Base-by-base conservation (phyloP, 1,284 basidiomycete species). In the Cryptococcus depauperatus region DNA sequence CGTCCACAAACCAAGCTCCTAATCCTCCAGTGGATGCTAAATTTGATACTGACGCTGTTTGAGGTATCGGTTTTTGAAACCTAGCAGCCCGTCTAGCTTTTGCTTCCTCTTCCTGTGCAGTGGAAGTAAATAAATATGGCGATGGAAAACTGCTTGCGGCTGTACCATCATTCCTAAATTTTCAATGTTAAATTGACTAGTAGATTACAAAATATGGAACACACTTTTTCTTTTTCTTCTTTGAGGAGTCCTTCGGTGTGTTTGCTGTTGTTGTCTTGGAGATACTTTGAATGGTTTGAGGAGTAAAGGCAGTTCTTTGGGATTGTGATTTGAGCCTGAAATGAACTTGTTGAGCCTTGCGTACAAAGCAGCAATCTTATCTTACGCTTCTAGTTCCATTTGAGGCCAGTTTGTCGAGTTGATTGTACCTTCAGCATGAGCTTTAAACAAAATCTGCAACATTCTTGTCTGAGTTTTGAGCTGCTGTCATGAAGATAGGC, bases 361-460 rank as follows among this genome's bases (percentile, higher is more conserved):
- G 3, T 16, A 8, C 4, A 16, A 32, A 25, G 23, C 23, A 19
- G 30, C 3, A 8, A 16, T 1, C 13, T 18, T 13, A 32, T 52
- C 64, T 55, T 45, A 70, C 70, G 66, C 50, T 40, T 64, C 45
- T 21, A 71, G 54, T 43, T 71, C 57, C 14, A 72, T 57, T 19
- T 58, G 61, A 13, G 56, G 37, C 71, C 70, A 72, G 51, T 71
- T 65, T 4, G 66, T 70, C 1, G 66, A 58, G 18, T 66, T 52
- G 25, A 72, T 59, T 0, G 63, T 59, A 8, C 64, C 62, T 47
- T 69, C 55, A 16, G 57, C 56, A 35, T 69, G 68, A 5, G 71
- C 69, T 28, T 64, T 56, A 47, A 69, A 71, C 14, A 71, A 58
- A 25, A 71, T 59, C 66, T 70, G 39, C 8, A 21, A 5, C 11